Evolutionary conservation across 495 filamentous ascomycete genomes (phyloP).

Genomic region (Lindgomyces ingoldianus): DNA sequence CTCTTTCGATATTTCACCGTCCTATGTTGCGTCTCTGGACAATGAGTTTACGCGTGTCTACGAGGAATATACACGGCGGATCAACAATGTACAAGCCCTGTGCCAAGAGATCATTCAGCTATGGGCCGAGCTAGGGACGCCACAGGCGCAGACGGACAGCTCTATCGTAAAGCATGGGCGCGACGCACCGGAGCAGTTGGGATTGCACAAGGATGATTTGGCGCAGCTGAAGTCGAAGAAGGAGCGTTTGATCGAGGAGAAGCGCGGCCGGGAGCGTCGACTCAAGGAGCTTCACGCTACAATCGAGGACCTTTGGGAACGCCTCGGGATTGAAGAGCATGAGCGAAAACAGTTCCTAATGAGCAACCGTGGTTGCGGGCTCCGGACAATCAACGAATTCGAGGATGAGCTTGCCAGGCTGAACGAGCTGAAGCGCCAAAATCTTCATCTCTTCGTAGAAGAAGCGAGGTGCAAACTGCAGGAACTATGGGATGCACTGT

Average conservation of each 20-base stretch:
- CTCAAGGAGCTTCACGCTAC: slow-evolving; percentile 71
- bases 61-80: slow-evolving; percentile 85
- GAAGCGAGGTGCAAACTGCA: slow-evolving; percentile 87
- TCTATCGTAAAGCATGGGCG: slow-evolving; percentile 84
- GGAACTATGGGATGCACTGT: slow-evolving; percentile 91
- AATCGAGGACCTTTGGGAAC: slow-evolving; percentile 85
- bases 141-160: slow-evolving; percentile 87
- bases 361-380: slow-evolving; percentile 72
- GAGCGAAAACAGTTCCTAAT: slow-evolving; percentile 81
- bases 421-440: slow-evolving; percentile 91
- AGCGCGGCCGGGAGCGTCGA: slow-evolving; percentile 78
- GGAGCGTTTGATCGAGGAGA: slow-evolving; percentile 91
- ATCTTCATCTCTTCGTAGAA: slow-evolving; percentile 92
- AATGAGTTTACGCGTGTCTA: slow-evolving; percentile 90
- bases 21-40: slow-evolving; percentile 86
- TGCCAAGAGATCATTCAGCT: slow-evolving; percentile 86
- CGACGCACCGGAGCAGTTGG: slow-evolving; percentile 88
- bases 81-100: slow-evolving; percentile 70
- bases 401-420: slow-evolving; percentile 84
- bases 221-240: slow-evolving; percentile 67
- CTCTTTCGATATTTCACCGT: slow-evolving; percentile 81
- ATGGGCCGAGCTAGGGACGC: slow-evolving; percentile 92
- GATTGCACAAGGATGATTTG: slow-evolving; percentile 84
- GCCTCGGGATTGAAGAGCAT: slow-evolving; percentile 75
- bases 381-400: slow-evolving; percentile 88